Conservation (phyloP, 345 rosid species). For the Raphanus raphanistrum region DNA sequence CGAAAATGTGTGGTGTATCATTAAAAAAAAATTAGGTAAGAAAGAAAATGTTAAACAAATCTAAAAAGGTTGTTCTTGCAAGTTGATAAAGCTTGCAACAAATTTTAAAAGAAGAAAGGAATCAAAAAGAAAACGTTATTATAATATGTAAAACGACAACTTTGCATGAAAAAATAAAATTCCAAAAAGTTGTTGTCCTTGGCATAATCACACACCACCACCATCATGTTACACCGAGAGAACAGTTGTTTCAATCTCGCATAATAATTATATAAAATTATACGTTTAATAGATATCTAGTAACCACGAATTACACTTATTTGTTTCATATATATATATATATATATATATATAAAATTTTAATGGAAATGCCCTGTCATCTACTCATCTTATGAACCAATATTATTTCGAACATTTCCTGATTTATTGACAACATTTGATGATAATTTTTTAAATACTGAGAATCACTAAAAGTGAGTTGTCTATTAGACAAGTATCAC, state of each 20-base stretch:
- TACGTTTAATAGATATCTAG: neutral
- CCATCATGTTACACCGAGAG: slow-evolving; percentile 31
- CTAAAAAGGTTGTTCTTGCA: slow-evolving; percentile 11
- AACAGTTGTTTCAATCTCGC: slow-evolving; percentile 21
- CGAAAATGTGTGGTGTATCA: slow-evolving; percentile 6
- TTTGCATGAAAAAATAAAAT: slow-evolving; percentile 20
- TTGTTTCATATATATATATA: neutral
- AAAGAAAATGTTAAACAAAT: slow-evolving; percentile 10
- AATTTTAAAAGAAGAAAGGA: slow-evolving; percentile 3
- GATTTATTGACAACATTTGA: neutral
- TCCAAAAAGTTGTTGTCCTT: slow-evolving; percentile 27
- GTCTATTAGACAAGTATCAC: neutral
- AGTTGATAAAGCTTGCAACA: slow-evolving; percentile 29
- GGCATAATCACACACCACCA: slow-evolving; percentile 29
- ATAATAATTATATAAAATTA: neutral
- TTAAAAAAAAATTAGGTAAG: slow-evolving; percentile 17
- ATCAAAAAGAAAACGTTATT: slow-evolving; percentile 1
- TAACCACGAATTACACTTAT: neutral
- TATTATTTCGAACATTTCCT: neutral
- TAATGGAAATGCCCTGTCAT: slow-evolving; percentile 14
- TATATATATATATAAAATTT: neutral
- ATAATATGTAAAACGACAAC: slow-evolving; percentile 22
- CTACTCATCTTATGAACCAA: neutral
- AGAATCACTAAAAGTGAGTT: slow-evolving; percentile 5
- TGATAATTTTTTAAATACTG: neutral